phyloP scores from a whole-genome alignment of 2,329 filamentous ascomycete genomes.

The Fusarium sp. region DNA sequence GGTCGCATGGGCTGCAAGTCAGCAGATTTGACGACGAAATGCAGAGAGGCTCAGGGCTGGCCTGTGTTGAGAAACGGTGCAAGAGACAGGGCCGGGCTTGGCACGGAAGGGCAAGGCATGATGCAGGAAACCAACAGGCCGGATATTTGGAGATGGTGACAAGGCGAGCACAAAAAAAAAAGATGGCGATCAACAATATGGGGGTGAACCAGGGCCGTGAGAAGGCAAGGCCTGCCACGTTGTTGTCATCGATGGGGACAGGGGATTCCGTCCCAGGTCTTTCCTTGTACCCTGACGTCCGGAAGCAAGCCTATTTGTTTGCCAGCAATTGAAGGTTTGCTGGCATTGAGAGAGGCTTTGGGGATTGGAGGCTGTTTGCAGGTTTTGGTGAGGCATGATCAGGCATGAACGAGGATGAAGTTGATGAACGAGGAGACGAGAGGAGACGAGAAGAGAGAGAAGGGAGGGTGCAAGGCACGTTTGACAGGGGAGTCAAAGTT shows the following conservation, averaged over 20 bases:
- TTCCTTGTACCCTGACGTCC: conserved; percentile 22
- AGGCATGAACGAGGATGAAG: conserved; percentile 1
- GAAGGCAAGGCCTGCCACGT: conserved; percentile 33
- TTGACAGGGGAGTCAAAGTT: conserved; percentile 24
- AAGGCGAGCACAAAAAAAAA: conserved; percentile 18
- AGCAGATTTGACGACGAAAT: conserved; percentile 35
- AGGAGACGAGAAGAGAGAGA: conserved; percentile 13
- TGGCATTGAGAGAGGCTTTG: background rate
- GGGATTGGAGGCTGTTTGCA: conserved; percentile 11
- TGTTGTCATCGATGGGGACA: conserved; percentile 26
- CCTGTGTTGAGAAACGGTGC: conserved; percentile 9
- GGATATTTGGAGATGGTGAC: conserved; percentile 38
- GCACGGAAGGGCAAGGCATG: conserved; percentile 3
- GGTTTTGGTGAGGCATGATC: conserved; percentile 7
- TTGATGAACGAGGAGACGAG: conserved; percentile 1
- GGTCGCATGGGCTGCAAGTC: conserved; percentile 40
- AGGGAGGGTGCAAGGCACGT: conserved; percentile 22
- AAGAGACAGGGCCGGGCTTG: conserved; percentile 2
- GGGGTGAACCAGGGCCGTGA: conserved; percentile 17
- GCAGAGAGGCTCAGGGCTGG: conserved; percentile 13
- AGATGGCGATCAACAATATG: conserved; percentile 32
- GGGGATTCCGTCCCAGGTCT: conserved; percentile 14
- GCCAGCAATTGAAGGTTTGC: conserved; percentile 11
- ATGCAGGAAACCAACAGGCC: conserved; percentile 25
- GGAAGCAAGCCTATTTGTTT: conserved; percentile 37